phyloP scores from a whole-genome alignment of 306 rosid species.

The Psophocarpus tetragonolobus region DNA sequence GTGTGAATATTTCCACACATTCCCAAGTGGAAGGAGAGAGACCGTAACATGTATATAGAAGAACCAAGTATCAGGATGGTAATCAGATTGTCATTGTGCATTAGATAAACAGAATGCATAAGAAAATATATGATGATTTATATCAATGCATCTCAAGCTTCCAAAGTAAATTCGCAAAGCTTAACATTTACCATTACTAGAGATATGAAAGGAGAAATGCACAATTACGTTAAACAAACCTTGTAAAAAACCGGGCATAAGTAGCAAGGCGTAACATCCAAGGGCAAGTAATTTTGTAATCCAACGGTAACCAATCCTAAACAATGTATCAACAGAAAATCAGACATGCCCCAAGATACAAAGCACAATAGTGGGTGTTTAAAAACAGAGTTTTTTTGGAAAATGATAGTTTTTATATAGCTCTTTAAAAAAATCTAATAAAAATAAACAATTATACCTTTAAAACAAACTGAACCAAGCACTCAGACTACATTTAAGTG shows the following conservation, averaged over 20 bases:
- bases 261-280: slow-evolving; percentile 74
- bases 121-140: neutral
- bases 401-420: neutral
- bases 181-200: neutral
- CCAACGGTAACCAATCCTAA: slow-evolving; percentile 98
- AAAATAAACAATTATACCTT: neutral
- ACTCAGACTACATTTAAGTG: neutral
- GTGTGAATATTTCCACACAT: neutral
- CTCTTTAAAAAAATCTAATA: neutral
- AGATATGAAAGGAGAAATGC: slow-evolving; percentile 13
- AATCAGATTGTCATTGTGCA: slow-evolving; percentile 2
- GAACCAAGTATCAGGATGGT: slow-evolving; percentile 8
- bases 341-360: neutral
- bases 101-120: slow-evolving; percentile 12
- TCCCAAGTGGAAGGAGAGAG: slow-evolving; percentile 5
- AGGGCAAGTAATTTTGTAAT: slow-evolving; percentile 67
- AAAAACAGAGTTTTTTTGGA: neutral
- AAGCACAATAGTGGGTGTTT: neutral
- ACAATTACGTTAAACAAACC: slow-evolving; percentile 47
- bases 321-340: slow-evolving; percentile 39
- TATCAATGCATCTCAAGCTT: slow-evolving; percentile 15
- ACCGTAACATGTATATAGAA: neutral
- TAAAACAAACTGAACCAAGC: neutral
- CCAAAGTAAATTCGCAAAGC: slow-evolving; percentile 7
- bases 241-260: slow-evolving; percentile 93